Evolutionary conservation across 2,329 filamentous ascomycete species (phyloP).

Genomic region (Fusarium tricinctum): DNA sequence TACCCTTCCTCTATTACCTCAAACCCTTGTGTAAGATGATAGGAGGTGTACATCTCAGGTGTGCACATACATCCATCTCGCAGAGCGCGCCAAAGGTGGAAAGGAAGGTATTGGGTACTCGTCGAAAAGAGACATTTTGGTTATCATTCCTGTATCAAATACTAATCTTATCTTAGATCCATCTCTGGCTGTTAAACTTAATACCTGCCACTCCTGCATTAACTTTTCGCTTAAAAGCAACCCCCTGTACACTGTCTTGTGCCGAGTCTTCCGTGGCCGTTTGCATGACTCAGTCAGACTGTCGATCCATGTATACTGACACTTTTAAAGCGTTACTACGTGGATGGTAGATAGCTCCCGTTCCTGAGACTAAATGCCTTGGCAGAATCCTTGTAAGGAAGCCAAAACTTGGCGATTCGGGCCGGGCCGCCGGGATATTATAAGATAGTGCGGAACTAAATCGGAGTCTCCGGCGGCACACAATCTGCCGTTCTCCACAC

Average conservation of each 20-base stretch:
- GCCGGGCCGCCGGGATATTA: background rate
- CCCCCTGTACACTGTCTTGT: background rate
- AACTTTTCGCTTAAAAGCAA: background rate
- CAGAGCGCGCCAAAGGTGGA: background rate
- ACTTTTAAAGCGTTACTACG: too few species aligned
- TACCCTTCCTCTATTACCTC: too few species aligned
- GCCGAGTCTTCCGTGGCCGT: background rate
- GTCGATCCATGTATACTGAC: background rate
- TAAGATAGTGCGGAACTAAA: background rate
- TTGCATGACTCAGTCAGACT: too few species aligned
- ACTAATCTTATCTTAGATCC: background rate
- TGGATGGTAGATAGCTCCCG: too few species aligned
- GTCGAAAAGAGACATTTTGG: background rate
- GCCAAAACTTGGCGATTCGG: slow-evolving; percentile 8
- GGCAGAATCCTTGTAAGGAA: background rate
- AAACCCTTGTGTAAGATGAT: too few species aligned
- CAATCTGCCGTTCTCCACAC: background rate
- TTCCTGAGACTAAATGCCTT: background rate
- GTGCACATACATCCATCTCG: background rate
- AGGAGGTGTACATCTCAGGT: background rate
- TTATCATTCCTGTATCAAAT: background rate
- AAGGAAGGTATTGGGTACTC: background rate
- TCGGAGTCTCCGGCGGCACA: background rate
- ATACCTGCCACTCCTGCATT: background rate
- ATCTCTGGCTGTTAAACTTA: too few species aligned